Conservation (phyloP, 805 yeast genomes). For the Ogataea zsoltii region DNA sequence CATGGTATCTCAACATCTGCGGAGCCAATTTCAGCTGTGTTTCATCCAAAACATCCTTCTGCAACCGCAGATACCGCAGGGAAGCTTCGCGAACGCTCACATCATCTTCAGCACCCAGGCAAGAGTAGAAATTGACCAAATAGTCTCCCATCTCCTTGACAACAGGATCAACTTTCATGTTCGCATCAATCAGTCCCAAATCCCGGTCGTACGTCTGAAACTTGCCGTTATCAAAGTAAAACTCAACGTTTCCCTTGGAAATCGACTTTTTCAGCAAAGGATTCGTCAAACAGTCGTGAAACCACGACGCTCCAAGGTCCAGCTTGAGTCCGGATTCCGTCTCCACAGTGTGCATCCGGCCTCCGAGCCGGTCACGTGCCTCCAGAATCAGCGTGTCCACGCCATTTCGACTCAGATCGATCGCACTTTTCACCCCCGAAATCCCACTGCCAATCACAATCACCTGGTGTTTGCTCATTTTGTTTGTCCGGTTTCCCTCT, state of each 20-base stretch:
- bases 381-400: constrained; percentile 47
- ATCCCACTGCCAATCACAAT: constrained; percentile 58
- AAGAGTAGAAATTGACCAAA: constrained; percentile 18
- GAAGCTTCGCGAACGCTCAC: constrained; percentile 53
- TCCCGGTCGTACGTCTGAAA: constrained; percentile 20
- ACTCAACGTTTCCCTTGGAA: constrained; percentile 28
- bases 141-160: constrained; percentile 32
- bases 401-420: constrained; percentile 37
- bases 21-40: constrained; percentile 53
- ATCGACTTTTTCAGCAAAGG: constrained; percentile 53
- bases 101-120: constrained; percentile 44
- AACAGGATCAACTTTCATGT: constrained; percentile 43
- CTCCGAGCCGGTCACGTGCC: constrained; percentile 63
- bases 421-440: constrained; percentile 52
- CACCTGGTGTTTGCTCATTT: constrained; percentile 26
- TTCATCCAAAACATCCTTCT: constrained; percentile 46
- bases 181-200: constrained; percentile 45
- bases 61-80: constrained; percentile 45
- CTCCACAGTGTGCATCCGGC: constrained; percentile 53
- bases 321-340: constrained; percentile 36
- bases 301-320: constrained; percentile 91
- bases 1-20: constrained; percentile 53
- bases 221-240: constrained; percentile 36
- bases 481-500: background rate
- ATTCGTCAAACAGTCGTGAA: constrained; percentile 76